These are phyloP conservation scores for Penicillium sp. DNA, from an alignment of 2,329 filamentous ascomycete genomes.

Conservation along the genomic window DNA sequence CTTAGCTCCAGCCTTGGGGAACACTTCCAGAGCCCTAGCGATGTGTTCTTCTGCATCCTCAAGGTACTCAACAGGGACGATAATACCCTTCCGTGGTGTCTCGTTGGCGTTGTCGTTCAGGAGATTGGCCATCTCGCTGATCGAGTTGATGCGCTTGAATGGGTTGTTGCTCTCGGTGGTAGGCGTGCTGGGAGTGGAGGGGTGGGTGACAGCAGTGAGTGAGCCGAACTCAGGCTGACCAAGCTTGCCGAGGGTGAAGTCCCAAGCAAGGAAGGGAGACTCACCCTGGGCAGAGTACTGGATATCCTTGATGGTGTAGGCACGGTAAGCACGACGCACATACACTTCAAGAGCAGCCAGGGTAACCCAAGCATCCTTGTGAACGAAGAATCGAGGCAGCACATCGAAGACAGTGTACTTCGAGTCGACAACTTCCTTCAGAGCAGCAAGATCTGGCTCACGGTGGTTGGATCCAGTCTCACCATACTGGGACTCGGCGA, in stretches of 20 bases:
- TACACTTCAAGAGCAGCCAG: slow-evolving; percentile 95
- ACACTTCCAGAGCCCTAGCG: slow-evolving; percentile 79
- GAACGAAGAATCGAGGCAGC: slow-evolving; percentile 89
- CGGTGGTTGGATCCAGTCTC: slow-evolving; percentile 97
- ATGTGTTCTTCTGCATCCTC: slow-evolving; percentile 92
- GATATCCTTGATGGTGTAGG: slow-evolving; percentile 87
- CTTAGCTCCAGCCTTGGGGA: slow-evolving; percentile 65
- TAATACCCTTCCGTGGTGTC: slow-evolving; percentile 87
- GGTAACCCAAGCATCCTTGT: slow-evolving; percentile 92
- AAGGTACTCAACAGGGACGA: slow-evolving; percentile 89
- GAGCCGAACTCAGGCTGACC: slow-evolving; percentile 89
- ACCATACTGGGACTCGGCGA: slow-evolving; percentile 95
- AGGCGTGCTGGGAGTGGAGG: slow-evolving; percentile 82
- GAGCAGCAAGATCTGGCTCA: slow-evolving; percentile 84
- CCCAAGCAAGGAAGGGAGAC: slow-evolving; percentile 86
- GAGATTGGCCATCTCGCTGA: slow-evolving; percentile 95
- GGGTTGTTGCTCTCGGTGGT: slow-evolving; percentile 63
- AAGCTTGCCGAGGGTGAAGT: slow-evolving; percentile 92
- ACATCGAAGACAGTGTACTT: slow-evolving; percentile 99
- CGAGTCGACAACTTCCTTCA: slow-evolving; percentile 98
- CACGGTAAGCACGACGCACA: slow-evolving; percentile 93
- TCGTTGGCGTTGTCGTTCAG: slow-evolving; percentile 71
- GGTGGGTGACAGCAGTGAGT: slow-evolving; percentile 69
- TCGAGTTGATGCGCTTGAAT: slow-evolving; percentile 87
- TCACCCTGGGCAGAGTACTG: slow-evolving; percentile 77